Evolutionary conservation across 371 early-diverging fungal species (phyloP).

Genomic region (Fennellomyces sp.): DNA sequence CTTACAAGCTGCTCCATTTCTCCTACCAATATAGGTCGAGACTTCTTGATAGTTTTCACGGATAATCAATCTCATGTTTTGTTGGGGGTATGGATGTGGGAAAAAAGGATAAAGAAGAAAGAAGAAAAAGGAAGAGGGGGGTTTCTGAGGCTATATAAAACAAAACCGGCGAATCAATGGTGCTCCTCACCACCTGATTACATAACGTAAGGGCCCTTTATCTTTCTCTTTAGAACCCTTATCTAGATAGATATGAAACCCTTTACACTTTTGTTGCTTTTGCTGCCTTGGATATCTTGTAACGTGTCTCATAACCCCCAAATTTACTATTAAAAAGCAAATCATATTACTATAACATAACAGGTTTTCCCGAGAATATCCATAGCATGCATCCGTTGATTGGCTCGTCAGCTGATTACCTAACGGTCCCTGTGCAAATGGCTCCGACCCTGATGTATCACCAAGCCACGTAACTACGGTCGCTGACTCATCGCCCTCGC

Average conservation of each 20-base stretch:
- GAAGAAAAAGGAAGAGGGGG: conserved; percentile 9
- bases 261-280: not conserved
- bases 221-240: no score
- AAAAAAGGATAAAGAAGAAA: conserved; percentile 12
- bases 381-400: not conserved
- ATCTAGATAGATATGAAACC: not conserved
- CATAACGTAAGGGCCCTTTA: not conserved
- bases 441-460: conserved; percentile 2
- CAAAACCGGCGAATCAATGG: not conserved
- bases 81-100: conserved; percentile 6
- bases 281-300: not conserved
- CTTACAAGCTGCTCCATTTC: no score
- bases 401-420: conserved; percentile 5
- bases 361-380: no score
- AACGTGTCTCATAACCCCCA: not conserved
- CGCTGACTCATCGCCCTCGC: conserved; percentile 1
- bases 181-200: not conserved
- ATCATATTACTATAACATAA: no score
- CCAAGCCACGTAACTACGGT: not conserved
- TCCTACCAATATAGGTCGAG: conserved; percentile 62
- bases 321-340: no score
- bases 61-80: conserved; percentile 69
- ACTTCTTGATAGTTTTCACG: conserved; percentile 69
- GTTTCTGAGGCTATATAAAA: conserved; percentile 6
- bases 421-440: not conserved